Conservation (phyloP, 2,329 filamentous ascomycete genomes). For the Nothopassalora personata region DNA sequence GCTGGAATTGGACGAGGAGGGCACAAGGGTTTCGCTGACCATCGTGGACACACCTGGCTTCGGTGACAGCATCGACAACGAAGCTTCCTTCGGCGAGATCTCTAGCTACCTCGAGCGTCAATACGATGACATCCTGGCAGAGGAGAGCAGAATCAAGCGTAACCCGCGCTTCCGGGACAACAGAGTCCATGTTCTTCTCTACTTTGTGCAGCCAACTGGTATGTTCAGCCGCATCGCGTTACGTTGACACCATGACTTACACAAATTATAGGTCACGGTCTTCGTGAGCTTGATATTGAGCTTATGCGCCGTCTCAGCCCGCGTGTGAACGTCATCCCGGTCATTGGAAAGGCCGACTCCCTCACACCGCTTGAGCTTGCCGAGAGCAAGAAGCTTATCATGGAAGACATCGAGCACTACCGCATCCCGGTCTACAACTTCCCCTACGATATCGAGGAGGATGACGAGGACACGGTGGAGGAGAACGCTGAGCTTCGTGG, state of each 20-base stretch:
- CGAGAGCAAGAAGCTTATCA: constrained; percentile 99
- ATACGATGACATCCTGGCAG: constrained; percentile 98
- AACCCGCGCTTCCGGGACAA: constrained; percentile 99
- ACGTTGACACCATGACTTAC: constrained; percentile 8
- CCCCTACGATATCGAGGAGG: constrained; percentile 98
- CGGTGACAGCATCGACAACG: constrained; percentile 98
- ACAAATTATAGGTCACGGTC: constrained; percentile 48
- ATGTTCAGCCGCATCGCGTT: constrained; percentile 59
- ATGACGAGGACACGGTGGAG: constrained; percentile 98
- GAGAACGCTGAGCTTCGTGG: constrained; percentile 97
- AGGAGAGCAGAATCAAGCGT: constrained; percentile 99
- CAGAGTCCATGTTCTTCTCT: constrained; percentile 94
- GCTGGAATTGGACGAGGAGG: constrained; percentile 94
- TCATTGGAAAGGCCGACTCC: constrained; percentile 97
- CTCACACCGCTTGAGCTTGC: constrained; percentile 93
- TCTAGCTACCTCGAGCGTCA: constrained; percentile 97
- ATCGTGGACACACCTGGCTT: constrained; percentile 98
- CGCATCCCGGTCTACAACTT: constrained; percentile 99
- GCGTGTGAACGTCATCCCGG: constrained; percentile 96
- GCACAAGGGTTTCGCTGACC: constrained; percentile 93
- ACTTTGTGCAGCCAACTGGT: constrained; percentile 98
- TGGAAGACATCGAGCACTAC: constrained; percentile 99
- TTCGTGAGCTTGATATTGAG: constrained; percentile 98
- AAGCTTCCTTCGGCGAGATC: constrained; percentile 90
- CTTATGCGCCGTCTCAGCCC: constrained; percentile 98